Conservation (phyloP, 2,329 filamentous ascomycete species). For the Pseudogymnoascus sp. region DNA sequence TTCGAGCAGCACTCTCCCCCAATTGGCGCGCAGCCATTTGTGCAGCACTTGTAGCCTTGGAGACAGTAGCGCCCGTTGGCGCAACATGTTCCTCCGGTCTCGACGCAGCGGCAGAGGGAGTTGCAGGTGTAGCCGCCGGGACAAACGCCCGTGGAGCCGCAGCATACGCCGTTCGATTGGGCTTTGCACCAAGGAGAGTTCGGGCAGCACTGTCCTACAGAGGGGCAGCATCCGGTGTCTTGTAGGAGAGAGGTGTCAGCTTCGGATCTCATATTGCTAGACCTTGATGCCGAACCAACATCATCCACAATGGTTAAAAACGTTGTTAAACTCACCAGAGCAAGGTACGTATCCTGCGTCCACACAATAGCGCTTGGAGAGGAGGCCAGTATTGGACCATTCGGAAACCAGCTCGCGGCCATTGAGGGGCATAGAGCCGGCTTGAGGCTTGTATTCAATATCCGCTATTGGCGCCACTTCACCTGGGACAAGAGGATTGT, state of each 20-base stretch:
- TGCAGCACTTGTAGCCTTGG: neutral
- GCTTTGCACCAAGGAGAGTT: neutral
- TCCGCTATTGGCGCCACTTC: neutral
- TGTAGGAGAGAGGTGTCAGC: neutral
- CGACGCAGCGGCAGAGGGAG: neutral
- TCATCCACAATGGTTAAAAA: neutral
- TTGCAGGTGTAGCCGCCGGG: neutral
- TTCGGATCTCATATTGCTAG: neutral
- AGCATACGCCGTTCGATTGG: neutral
- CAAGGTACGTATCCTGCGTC: neutral
- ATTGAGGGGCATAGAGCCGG: neutral
- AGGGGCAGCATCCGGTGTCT: neutral
- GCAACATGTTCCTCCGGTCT: neutral
- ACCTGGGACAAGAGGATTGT: neutral
- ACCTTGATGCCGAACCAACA: neutral
- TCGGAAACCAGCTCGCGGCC: neutral
- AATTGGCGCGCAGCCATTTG: neutral
- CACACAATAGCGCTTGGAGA: neutral
- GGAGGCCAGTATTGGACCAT: neutral
- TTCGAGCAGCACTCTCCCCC: neutral
- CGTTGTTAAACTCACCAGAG: neutral
- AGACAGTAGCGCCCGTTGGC: neutral
- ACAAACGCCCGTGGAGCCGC: neutral
- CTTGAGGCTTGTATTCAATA: neutral
- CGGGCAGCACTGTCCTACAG: neutral